phyloP scores from a whole-genome alignment of 1,284 basidiomycete genomes.

The Rhodotorula sp. region DNA sequence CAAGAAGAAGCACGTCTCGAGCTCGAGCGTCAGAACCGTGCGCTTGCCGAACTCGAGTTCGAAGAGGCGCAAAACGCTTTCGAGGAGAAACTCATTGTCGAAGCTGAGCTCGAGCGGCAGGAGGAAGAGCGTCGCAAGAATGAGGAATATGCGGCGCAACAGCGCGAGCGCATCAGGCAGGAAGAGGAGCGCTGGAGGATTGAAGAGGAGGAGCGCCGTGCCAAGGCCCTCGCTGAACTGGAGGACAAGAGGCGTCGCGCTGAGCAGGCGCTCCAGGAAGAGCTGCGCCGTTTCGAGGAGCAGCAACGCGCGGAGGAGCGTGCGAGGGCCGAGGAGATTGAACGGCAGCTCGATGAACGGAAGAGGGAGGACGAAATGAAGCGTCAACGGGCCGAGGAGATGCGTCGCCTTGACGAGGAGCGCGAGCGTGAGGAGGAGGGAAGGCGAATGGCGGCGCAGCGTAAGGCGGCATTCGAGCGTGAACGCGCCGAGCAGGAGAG shows the following conservation, averaged over 20 bases:
- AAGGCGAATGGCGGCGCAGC: neutral
- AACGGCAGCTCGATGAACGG: constrained; percentile 6
- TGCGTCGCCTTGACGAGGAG: constrained; percentile 16
- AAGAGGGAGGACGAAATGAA: constrained; percentile 29
- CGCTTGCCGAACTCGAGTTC: constrained; percentile 24
- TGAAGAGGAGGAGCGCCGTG: constrained; percentile 16
- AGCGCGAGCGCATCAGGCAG: neutral
- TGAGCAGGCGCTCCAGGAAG: constrained; percentile 10
- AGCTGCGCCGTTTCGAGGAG: constrained; percentile 19
- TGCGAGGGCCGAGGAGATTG: constrained; percentile 12
- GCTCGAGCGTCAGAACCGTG: constrained; percentile 18
- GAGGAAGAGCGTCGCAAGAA: constrained; percentile 11
- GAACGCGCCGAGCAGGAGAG: constrained; percentile 11
- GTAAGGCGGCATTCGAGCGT: constrained; percentile 13
- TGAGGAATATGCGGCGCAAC: constrained; percentile 3
- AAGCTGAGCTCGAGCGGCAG: constrained; percentile 12
- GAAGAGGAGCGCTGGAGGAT: constrained; percentile 15
- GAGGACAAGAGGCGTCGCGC: constrained; percentile 15
- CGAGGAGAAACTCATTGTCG: constrained; percentile 12
- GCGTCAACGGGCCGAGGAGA: constrained; percentile 19
- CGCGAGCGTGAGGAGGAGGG: constrained; percentile 14
- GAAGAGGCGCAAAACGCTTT: constrained; percentile 20
- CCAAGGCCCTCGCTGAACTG: constrained; percentile 1
- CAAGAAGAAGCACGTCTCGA: constrained; percentile 35
- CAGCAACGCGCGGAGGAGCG: constrained; percentile 9